Conservation (phyloP, 257 asterid species). For the Solanum appendiculatum region DNA sequence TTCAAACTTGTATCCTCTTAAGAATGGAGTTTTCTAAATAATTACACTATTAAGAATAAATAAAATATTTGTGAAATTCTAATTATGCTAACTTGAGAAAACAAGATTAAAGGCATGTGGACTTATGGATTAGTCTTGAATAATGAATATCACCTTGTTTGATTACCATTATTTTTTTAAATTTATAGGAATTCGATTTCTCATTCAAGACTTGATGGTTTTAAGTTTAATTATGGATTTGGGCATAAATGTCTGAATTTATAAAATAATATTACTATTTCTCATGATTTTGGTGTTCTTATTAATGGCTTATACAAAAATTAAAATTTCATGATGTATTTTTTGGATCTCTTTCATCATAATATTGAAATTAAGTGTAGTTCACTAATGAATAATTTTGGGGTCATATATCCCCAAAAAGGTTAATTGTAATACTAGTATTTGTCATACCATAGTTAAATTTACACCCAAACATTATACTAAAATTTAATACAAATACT, state of each 20-base stretch:
- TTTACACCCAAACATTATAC: too few relatives aligned
- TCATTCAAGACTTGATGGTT: neutral
- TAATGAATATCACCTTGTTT: neutral
- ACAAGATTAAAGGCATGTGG: neutral
- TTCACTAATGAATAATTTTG: too few relatives aligned
- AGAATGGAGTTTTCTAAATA: neutral
- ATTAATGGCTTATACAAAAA: neutral
- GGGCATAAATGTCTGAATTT: neutral
- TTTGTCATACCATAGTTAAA: too few relatives aligned
- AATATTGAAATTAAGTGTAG: neutral
- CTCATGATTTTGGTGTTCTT: neutral
- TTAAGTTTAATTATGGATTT: neutral
- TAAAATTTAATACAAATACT: too few relatives aligned
- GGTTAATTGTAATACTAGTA: too few relatives aligned
- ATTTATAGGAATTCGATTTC: neutral
- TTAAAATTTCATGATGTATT: neutral
- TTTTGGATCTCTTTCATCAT: neutral
- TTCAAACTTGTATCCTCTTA: neutral
- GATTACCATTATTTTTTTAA: neutral
- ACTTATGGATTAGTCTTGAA: neutral
- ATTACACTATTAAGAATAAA: neutral
- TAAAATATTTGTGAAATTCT: neutral
- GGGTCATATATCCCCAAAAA: too few relatives aligned
- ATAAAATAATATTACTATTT: too few relatives aligned
- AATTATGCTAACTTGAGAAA: neutral